Conservation (phyloP, 495 filamentous ascomycete species). For the Aspergillus affinis region DNA sequence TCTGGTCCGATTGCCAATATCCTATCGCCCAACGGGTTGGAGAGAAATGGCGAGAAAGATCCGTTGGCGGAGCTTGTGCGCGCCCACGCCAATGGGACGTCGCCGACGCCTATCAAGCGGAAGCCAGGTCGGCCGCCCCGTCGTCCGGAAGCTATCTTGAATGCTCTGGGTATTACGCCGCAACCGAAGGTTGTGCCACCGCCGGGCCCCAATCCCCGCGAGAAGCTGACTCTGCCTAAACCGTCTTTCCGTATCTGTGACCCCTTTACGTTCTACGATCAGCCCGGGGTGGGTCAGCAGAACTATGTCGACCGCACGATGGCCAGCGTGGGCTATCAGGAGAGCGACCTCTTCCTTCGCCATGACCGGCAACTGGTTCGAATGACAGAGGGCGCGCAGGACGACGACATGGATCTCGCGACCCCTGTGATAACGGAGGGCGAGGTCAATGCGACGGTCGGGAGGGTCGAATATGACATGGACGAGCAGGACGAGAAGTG, state of each 20-base stretch:
- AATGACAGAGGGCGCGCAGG: conserved; percentile 69
- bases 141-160: conserved; percentile 59
- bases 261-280: conserved; percentile 61
- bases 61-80: conserved; percentile 25
- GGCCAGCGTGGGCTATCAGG: conserved; percentile 92
- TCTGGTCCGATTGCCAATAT: conserved; percentile 33
- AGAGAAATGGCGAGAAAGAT: conserved; percentile 23
- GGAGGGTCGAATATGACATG: conserved; percentile 98
- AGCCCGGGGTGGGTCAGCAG: conserved; percentile 57
- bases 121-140: conserved; percentile 63
- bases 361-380: conserved; percentile 78
- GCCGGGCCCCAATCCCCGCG: conserved; percentile 65
- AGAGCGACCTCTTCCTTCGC: conserved; percentile 81
- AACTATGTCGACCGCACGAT: conserved; percentile 87
- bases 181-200: conserved; percentile 58
- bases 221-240: conserved; percentile 64
- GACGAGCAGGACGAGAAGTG: conserved; percentile 98
- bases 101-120: conserved; percentile 51
- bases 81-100: conserved; percentile 25
- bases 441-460: conserved; percentile 59
- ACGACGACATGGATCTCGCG: conserved; percentile 76
- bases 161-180: conserved; percentile 57
- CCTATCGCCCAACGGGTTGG: conserved; percentile 30
- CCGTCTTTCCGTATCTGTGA: conserved; percentile 58
- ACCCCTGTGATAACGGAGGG: conserved; percentile 59